phyloP scores from a whole-genome alignment of 2,329 filamentous ascomycete genomes.

The Trichophyton simii region DNA sequence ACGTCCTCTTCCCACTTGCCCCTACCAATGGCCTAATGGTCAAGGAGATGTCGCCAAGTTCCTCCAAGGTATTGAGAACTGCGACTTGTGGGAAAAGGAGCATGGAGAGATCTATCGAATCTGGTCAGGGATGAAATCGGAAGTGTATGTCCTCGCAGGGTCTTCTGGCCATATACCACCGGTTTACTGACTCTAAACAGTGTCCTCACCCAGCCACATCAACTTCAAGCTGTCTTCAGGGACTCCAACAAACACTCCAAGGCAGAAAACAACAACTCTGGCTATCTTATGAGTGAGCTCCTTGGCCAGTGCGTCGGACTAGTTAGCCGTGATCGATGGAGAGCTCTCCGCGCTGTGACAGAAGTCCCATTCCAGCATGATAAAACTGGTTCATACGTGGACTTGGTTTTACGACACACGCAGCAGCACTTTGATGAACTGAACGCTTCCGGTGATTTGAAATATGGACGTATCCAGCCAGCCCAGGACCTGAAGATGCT shows the following conservation, averaged over 20 bases:
- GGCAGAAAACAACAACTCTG: constrained; percentile 31
- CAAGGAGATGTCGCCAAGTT: constrained; percentile 4
- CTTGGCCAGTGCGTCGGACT: constrained; percentile 36
- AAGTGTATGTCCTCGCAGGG: background rate
- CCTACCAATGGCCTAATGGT: constrained; percentile 2
- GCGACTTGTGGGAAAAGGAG: constrained; percentile 4
- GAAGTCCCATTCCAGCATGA: constrained; percentile 16
- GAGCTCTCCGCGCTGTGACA: constrained; percentile 14
- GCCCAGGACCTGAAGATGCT: constrained; percentile 22
- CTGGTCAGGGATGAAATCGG: constrained; percentile 1
- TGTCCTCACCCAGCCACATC: constrained; percentile 25
- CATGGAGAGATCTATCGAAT: constrained; percentile 5
- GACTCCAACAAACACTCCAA: constrained; percentile 37
- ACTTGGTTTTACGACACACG: background rate
- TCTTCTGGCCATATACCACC: no score
- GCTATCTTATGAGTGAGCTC: constrained; percentile 30
- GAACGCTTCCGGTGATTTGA: background rate
- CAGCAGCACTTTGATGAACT: background rate
- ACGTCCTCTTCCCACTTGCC: background rate
- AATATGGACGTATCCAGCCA: constrained; percentile 13
- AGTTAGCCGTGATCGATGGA: constrained; percentile 25
- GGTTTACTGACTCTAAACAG: constrained; percentile 14
- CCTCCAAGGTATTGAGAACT: background rate
- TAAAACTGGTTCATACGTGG: background rate
- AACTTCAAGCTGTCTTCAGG: constrained; percentile 29